phyloP scores from a whole-genome alignment of 2,329 filamentous ascomycete genomes.

The Ceratocystis lukuohia region DNA sequence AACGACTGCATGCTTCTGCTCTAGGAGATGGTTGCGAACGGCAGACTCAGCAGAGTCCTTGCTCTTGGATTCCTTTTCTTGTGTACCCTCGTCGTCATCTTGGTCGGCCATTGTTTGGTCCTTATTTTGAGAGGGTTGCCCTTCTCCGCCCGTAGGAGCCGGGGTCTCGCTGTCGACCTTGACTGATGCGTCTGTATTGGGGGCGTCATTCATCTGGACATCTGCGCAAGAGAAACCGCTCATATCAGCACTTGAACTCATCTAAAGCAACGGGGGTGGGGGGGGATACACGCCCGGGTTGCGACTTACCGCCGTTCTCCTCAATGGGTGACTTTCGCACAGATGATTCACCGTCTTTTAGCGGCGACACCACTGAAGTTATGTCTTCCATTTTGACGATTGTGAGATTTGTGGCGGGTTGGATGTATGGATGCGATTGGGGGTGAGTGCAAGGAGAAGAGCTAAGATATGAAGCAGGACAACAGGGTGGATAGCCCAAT shows the following conservation, averaged over 20 bases:
- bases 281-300: neutral
- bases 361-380: slow-evolving; percentile 6
- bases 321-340: slow-evolving; percentile 8
- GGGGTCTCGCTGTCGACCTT: slow-evolving; percentile 50
- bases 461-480: neutral
- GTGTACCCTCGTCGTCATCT: slow-evolving; percentile 35
- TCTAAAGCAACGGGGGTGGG: neutral
- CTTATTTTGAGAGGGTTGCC: slow-evolving; percentile 27
- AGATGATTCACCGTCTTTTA: slow-evolving; percentile 3
- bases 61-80: slow-evolving; percentile 48
- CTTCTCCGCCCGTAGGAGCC: slow-evolving; percentile 55
- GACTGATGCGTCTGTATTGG: slow-evolving; percentile 35
- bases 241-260: neutral
- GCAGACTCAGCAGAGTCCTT: slow-evolving; percentile 74
- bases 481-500: neutral
- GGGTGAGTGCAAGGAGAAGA: neutral
- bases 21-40: slow-evolving; percentile 80
- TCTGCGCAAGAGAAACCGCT: slow-evolving; percentile 31
- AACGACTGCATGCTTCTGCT: slow-evolving; percentile 90
- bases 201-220: slow-evolving; percentile 47
- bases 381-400: slow-evolving; percentile 14
- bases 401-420: neutral
- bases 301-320: slow-evolving; percentile 18
- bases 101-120: slow-evolving; percentile 38
- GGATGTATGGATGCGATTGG: neutral